Evolutionary conservation across 2,329 filamentous ascomycete genomes (phyloP).

Genomic region (Colletotrichum horii): DNA sequence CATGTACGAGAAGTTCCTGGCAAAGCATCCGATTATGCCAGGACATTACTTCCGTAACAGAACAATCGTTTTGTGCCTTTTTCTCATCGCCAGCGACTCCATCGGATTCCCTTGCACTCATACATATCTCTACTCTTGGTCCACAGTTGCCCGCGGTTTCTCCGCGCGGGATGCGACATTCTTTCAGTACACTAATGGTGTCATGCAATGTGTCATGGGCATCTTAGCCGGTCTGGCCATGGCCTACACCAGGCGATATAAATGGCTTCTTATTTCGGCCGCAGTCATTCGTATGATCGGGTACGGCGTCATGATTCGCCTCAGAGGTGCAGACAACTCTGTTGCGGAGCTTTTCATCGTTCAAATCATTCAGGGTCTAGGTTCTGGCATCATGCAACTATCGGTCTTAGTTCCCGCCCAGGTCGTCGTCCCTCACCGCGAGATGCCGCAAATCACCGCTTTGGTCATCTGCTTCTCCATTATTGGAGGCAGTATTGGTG

Average conservation of each 20-base stretch:
- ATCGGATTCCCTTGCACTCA: conserved; percentile 36
- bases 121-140: conserved; percentile 47
- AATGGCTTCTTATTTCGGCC: conserved; percentile 32
- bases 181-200: conserved; percentile 36
- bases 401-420: conserved; percentile 33
- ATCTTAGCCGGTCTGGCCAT: conserved; percentile 44
- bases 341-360: conserved; percentile 41
- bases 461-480: conserved; percentile 33
- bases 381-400: conserved; percentile 32
- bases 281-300: conserved; percentile 35
- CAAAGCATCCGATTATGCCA: conserved; percentile 52
- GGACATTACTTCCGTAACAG: conserved; percentile 38
- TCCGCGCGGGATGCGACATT: conserved; percentile 31
- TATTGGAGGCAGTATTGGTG: conserved; percentile 35
- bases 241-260: conserved; percentile 34
- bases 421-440: conserved; percentile 30
- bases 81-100: conserved; percentile 28
- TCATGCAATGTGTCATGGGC: conserved; percentile 42
- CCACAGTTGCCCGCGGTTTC: conserved; percentile 40
- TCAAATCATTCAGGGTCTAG: conserved; percentile 36
- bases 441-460: conserved; percentile 37
- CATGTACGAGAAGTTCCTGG: conserved; percentile 51
- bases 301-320: conserved; percentile 36
- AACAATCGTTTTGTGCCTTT: conserved; percentile 27
- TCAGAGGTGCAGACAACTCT: conserved; percentile 31